These are phyloP conservation scores for Alloascoidea africana DNA, from an alignment of 805 yeast species.

Conservation along the genomic window DNA sequence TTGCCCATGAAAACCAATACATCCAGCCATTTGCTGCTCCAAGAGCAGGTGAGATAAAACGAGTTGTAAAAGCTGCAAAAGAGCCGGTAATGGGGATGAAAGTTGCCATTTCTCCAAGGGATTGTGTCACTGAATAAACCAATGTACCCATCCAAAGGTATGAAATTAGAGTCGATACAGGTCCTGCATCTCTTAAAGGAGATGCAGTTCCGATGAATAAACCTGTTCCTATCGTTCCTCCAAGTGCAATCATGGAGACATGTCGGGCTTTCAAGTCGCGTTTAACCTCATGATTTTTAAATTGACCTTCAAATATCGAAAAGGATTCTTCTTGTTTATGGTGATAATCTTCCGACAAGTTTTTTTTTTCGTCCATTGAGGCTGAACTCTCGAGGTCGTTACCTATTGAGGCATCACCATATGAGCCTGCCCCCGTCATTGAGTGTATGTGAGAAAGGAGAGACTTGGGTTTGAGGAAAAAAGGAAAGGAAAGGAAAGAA, in stretches of 20 bases:
- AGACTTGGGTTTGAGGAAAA: too few species aligned
- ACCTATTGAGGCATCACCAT: too few species aligned
- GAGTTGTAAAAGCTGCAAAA: constrained; percentile 49
- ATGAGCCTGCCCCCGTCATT: too few species aligned
- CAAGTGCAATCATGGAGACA: constrained; percentile 61
- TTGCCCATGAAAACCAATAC: constrained; percentile 70
- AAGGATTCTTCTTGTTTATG: constrained; percentile 35
- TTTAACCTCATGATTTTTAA: constrained; percentile 29
- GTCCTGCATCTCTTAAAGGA: constrained; percentile 46
- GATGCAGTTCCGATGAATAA: constrained; percentile 49
- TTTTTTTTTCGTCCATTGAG: too few species aligned
- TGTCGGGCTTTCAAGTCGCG: constrained; percentile 53
- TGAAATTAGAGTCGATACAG: constrained; percentile 50
- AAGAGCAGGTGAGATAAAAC: constrained; percentile 51
- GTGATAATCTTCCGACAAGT: too few species aligned
- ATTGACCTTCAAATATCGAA: constrained; percentile 32
- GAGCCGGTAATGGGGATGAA: constrained; percentile 54
- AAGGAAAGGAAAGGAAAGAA: too few species aligned
- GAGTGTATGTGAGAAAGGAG: too few species aligned
- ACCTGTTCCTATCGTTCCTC: constrained; percentile 75
- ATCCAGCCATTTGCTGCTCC: constrained; percentile 63
- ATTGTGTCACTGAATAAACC: constrained; percentile 52
- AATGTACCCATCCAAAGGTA: constrained; percentile 52
- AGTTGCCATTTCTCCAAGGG: constrained; percentile 73
- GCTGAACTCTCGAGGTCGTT: too few species aligned